phyloP scores from a whole-genome alignment of 768 basidiomycete species.

The Hydnum rufescens region DNA sequence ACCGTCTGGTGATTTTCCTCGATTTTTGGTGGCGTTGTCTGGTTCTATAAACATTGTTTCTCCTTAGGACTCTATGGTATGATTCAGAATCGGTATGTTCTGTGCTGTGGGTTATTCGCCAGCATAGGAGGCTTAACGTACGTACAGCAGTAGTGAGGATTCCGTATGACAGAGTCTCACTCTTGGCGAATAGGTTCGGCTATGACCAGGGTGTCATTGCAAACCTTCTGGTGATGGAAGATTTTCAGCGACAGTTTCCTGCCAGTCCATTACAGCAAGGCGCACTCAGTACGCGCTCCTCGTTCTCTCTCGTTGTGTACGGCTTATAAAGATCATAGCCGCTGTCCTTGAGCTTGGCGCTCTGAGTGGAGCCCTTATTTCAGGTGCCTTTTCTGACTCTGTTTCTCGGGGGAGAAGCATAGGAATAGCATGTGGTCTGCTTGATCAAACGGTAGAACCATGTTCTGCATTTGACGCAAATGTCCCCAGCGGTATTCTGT shows the following conservation, averaged over 20 bases:
- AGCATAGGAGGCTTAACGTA: conserved; percentile 19
- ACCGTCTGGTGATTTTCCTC: conserved; percentile 19
- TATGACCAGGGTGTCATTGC: conserved; percentile 79
- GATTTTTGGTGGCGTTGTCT: background rate
- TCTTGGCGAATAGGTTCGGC: conserved; percentile 27
- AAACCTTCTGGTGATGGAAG: conserved; percentile 66
- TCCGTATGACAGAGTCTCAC: background rate
- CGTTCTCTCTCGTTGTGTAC: background rate
- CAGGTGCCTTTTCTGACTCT: conserved; percentile 48
- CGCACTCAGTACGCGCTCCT: conserved; percentile 39
- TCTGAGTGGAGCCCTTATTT: conserved; percentile 47
- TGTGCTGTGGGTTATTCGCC: conserved; percentile 52
- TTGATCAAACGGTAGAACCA: conserved; percentile 11
- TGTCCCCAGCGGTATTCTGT: conserved; percentile 37
- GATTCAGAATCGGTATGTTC: conserved; percentile 39
- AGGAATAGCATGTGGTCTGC: conserved; percentile 39
- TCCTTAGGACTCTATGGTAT: conserved; percentile 37
- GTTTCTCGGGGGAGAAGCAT: conserved; percentile 51
- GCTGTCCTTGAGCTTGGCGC: conserved; percentile 63
- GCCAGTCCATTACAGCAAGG: conserved; percentile 55
- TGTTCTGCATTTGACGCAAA: conserved; percentile 1
- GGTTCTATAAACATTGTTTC: background rate
- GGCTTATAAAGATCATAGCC: conserved; percentile 23
- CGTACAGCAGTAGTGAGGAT: background rate
- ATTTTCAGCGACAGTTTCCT: conserved; percentile 50